Conservation (phyloP, 2,329 filamentous ascomycete species). For the Fusarium equiseti region DNA sequence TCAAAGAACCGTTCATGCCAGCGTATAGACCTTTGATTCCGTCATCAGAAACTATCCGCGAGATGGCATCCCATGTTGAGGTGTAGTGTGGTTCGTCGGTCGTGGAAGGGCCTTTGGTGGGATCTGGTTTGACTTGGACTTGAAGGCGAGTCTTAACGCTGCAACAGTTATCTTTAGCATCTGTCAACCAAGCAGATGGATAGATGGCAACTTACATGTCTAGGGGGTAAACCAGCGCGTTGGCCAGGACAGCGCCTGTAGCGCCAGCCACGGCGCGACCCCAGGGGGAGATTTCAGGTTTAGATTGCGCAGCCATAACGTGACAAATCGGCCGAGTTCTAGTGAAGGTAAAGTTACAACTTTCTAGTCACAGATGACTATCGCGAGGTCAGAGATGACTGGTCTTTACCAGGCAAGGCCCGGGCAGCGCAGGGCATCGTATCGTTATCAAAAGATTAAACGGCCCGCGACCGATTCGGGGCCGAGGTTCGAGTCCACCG, state of each 20-base stretch:
- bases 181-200: neutral
- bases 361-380: slow-evolving; percentile 17
- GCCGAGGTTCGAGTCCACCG: slow-evolving; percentile 45
- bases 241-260: slow-evolving; percentile 92
- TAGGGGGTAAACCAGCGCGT: slow-evolving; percentile 93
- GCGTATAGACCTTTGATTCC: slow-evolving; percentile 87
- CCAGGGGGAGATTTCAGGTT: slow-evolving; percentile 87
- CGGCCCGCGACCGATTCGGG: slow-evolving; percentile 40
- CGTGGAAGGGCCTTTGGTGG: slow-evolving; percentile 58
- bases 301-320: slow-evolving; percentile 69
- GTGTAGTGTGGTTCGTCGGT: slow-evolving; percentile 76
- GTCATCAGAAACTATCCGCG: slow-evolving; percentile 84
- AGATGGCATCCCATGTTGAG: slow-evolving; percentile 88
- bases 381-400: slow-evolving; percentile 20
- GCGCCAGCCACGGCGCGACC: slow-evolving; percentile 92
- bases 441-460: slow-evolving; percentile 40
- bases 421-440: slow-evolving; percentile 2
- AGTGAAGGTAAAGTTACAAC: neutral
- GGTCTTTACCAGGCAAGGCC: slow-evolving; percentile 9
- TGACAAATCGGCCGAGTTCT: neutral
- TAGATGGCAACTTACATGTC: slow-evolving; percentile 79
- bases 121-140: slow-evolving; percentile 82
- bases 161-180: slow-evolving; percentile 12
- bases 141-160: slow-evolving; percentile 97
- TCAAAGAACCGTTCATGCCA: slow-evolving; percentile 85